phyloP scores from a whole-genome alignment of 2,329 filamentous ascomycete species.

The Ophiocordyceps camponoti-leonardi region DNA sequence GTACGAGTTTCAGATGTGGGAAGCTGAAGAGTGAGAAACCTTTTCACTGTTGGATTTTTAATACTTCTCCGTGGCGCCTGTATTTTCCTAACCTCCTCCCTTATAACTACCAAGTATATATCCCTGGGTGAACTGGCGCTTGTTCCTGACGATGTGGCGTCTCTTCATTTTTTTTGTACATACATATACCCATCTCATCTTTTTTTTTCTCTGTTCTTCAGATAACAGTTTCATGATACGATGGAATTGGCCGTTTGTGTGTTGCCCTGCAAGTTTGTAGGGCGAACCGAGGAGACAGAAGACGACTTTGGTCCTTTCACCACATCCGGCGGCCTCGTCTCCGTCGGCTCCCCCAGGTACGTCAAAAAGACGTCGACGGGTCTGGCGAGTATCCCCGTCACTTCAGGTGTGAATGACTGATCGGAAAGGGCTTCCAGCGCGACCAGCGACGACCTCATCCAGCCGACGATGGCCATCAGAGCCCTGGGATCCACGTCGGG shows the following conservation, averaged over 20 bases:
- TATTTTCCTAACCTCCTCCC: background rate
- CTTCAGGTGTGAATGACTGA: slow-evolving; percentile 15
- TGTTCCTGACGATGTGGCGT: background rate
- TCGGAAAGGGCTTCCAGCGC: slow-evolving; percentile 33
- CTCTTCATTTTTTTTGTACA: background rate
- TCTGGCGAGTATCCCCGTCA: slow-evolving; percentile 16
- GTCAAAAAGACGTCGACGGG: slow-evolving; percentile 26
- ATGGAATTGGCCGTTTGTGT: too few relatives aligned
- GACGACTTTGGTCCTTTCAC: background rate
- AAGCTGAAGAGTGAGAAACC: too few relatives aligned
- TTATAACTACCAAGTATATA: too few relatives aligned
- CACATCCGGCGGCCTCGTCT: background rate
- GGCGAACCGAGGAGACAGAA: background rate
- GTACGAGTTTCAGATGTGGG: slow-evolving; percentile 64
- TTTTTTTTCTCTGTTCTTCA: background rate
- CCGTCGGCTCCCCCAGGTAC: slow-evolving; percentile 17
- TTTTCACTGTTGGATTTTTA: too few relatives aligned
- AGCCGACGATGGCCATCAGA: slow-evolving; percentile 36
- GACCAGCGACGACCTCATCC: slow-evolving; percentile 32
- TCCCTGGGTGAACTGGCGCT: too few relatives aligned
- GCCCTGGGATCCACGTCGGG: slow-evolving; percentile 31
- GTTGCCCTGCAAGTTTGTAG: background rate
- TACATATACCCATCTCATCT: background rate
- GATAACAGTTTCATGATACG: background rate
- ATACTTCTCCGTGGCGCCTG: too few relatives aligned